Percentiles rank a stretch among this genome's conserved stretches.
These are phyloP conservation scores for Raffaelea albimanens DNA, from an alignment of 2,329 filamentous ascomycete species.

Conservation along the genomic window DNA sequence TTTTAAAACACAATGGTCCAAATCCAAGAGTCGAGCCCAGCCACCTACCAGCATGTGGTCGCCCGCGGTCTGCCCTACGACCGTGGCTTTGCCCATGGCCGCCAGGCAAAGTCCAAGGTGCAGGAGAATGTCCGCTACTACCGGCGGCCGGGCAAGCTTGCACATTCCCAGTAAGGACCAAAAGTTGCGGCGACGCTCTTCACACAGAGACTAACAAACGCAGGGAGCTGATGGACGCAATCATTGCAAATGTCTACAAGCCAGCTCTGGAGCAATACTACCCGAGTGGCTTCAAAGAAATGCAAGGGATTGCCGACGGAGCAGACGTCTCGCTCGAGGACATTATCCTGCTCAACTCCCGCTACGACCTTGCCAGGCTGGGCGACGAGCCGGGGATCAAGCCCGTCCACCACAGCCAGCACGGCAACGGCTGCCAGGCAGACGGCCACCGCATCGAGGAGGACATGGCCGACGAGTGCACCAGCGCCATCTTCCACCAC, in stretches of 20 bases:
- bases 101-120: conserved; percentile 14
- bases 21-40: neutral
- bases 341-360: conserved; percentile 15
- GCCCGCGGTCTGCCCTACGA: conserved; percentile 15
- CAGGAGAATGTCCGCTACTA: conserved; percentile 15
- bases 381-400: conserved; percentile 2
- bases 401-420: neutral
- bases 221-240: conserved; percentile 9
- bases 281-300: conserved; percentile 10
- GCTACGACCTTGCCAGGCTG: conserved; percentile 15
- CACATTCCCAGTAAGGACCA: conserved; percentile 5
- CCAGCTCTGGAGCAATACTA: conserved; percentile 14
- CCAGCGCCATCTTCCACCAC: conserved; percentile 9
- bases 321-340: conserved; percentile 14
- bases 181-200: too few species aligned
- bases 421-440: too few species aligned
- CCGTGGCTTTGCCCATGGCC: conserved; percentile 15
- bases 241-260: conserved; percentile 15
- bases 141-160: conserved; percentile 14
- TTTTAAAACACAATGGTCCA: conserved; percentile 3
- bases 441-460: neutral
- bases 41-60: conserved; percentile 16
- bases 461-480: conserved; percentile 9
- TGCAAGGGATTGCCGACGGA: conserved; percentile 16
- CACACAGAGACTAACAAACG: too few species aligned